Evolutionary conservation across 179 eudicot species (phyloP).

Genomic region (Vitellaria paradoxa): DNA sequence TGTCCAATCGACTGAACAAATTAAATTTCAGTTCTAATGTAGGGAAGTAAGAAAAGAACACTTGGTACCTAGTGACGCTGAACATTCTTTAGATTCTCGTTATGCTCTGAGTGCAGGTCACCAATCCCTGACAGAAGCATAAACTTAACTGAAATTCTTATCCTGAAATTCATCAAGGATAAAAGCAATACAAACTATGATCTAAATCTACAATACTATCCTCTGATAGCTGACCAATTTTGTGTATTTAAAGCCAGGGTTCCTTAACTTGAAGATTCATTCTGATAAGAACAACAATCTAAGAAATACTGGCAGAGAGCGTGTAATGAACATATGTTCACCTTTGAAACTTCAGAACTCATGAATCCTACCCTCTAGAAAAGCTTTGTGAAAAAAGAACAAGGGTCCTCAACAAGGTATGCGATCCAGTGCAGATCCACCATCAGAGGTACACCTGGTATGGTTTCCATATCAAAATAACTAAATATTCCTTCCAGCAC

Average conservation of each 20-base stretch:
- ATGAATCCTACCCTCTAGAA: neutral
- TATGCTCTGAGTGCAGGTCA: neutral
- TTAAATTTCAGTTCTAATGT: neutral
- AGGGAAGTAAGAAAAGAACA: constrained; percentile 1
- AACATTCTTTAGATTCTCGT: neutral
- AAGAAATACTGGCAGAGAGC: neutral
- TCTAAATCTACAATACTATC: neutral
- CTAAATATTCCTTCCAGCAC: neutral
- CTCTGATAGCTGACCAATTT: neutral
- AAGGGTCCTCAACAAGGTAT: neutral
- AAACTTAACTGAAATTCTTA: constrained; percentile 1
- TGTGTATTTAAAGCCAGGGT: neutral
- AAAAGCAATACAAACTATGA: too few species aligned
- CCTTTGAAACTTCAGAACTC: neutral
- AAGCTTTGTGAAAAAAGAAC: neutral
- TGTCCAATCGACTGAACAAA: neutral
- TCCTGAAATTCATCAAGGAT: constrained; percentile 9
- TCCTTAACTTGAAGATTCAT: neutral
- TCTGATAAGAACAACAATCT: neutral
- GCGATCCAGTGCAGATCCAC: constrained; percentile 2
- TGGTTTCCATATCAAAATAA: neutral
- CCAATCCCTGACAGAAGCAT: neutral
- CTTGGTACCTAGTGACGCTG: constrained; percentile 8
- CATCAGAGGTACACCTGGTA: neutral
- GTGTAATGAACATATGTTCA: neutral